Evolutionary conservation across 106 monocot genomes (phyloP), one percentile per base, ranked within the genome.

Genomic region (Gastrodia elata): DNA sequence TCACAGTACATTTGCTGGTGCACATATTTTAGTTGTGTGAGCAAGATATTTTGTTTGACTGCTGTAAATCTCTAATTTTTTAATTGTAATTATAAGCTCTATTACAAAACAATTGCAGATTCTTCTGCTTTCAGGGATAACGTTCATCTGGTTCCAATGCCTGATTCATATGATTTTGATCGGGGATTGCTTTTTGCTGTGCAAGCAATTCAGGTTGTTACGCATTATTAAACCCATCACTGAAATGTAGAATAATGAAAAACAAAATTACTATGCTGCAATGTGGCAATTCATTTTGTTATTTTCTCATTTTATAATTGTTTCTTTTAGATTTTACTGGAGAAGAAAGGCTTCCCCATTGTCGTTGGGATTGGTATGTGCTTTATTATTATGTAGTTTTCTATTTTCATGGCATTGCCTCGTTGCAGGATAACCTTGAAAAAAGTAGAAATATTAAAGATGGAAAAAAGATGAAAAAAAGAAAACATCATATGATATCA

Each of bases 121-220:
- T 84, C 87, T 76, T 92, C 89, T 83, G 44, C 80, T 84, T 83
- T 81, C 65, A 84, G 86, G 82, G 81, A 81, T 78, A 83, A 87
- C 65, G 78, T 81, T 30, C 83, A 84, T 64, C 86, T 97, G 73
- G 90, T 83, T 72, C 88, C 96, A 70, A 81, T 97, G 82, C 86
- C 80, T 65, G 97, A 93, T 83, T 88, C 97, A 42, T 97, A 86
- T 86, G 90, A 90, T 74, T 74, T 97, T 73, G 97, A 97, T 71
- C 87, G 97, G 75, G 97, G 97, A 2, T 86, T 97, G 71, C 88
- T 97, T 68, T 88, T 93, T 72, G 84, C 97, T 38, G 92, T 97
- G 68, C 97, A 97, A 85, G 97, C 90, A 77, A 93, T 92, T 80
- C 97, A 97, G 88, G 97, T 87, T 56, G 39, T 67, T 76, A 25